Conservation (phyloP, 176 grass and related monocot genomes). For the barley (Hordeum vulgare) region DNA sequence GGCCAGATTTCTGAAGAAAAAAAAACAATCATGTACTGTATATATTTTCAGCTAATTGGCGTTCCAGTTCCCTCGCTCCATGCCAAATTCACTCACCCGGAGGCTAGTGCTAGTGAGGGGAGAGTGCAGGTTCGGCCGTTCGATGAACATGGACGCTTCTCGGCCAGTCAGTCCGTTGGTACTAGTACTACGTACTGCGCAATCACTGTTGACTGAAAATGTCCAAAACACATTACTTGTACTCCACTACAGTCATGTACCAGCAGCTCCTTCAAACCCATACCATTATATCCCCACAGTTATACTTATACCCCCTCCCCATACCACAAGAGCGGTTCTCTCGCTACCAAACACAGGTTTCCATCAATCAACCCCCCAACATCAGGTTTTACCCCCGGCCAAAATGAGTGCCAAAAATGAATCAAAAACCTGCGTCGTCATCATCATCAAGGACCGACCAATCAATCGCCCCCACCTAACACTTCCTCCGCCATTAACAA, state of each 20-base stretch:
- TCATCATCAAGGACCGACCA: not conserved
- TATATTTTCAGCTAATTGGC: no score
- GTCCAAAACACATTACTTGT: not conserved
- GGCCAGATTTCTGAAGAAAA: no score
- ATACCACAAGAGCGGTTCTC: not conserved
- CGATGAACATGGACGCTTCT: constrained; percentile 14
- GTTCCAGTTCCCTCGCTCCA: not conserved
- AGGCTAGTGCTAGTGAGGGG: no score
- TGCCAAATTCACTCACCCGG: not conserved
- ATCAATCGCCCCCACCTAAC: not conserved
- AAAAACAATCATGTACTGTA: no score
- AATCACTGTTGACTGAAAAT: not conserved
- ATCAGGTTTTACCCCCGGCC: not conserved
- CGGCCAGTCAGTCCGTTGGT: not conserved
- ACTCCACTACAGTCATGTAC: not conserved
- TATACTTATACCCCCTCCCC: not conserved
- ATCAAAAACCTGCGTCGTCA: not conserved
- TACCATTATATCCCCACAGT: not conserved
- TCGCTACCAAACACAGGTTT: no score
- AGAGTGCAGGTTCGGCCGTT: not conserved
- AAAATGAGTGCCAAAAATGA: not conserved
- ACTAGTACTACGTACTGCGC: not conserved
- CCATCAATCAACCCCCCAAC: not conserved
- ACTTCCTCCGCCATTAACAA: not conserved
- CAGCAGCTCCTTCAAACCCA: not conserved